Conservation (phyloP, 2,329 filamentous ascomycete species). For the Alternaria sp. region DNA sequence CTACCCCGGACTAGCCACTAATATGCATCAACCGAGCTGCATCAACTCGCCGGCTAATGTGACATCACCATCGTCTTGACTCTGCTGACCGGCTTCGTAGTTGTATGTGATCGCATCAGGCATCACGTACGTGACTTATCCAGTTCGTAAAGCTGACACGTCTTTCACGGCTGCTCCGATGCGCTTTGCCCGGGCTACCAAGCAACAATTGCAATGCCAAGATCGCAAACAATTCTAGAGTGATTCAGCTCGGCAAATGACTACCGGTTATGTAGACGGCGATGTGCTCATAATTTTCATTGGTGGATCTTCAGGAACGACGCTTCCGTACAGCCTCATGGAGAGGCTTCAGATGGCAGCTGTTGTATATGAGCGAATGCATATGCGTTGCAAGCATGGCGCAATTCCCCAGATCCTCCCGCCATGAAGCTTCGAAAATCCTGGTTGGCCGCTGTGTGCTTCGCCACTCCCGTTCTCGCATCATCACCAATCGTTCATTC, state of each 20-base stretch:
- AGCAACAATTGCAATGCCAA: background rate
- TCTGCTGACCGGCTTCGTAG: background rate
- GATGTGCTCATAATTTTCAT: background rate
- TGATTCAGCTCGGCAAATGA: background rate
- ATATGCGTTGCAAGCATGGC: background rate
- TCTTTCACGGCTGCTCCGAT: background rate
- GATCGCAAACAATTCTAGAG: background rate
- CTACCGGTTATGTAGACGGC: background rate
- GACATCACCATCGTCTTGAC: background rate
- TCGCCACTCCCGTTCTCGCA: background rate
- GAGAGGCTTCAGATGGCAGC: background rate
- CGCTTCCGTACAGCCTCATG: background rate
- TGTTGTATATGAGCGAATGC: background rate
- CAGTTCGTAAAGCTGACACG: background rate
- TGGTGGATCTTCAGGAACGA: background rate
- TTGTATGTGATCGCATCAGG: background rate
- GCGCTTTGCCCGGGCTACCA: background rate
- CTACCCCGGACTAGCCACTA: slow-evolving; percentile 8
- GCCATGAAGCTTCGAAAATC: slow-evolving; percentile 5
- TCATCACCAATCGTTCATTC: slow-evolving; percentile 26
- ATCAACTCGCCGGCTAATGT: background rate
- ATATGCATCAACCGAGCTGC: background rate
- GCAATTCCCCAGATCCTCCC: background rate
- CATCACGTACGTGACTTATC: background rate
- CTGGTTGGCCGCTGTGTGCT: background rate